A percentile compares a stretch with the other conserved stretches of the same genome.
Conservation (phyloP, 2,329 filamentous ascomycete genomes). For the Fusarium goolgardi region DNA sequence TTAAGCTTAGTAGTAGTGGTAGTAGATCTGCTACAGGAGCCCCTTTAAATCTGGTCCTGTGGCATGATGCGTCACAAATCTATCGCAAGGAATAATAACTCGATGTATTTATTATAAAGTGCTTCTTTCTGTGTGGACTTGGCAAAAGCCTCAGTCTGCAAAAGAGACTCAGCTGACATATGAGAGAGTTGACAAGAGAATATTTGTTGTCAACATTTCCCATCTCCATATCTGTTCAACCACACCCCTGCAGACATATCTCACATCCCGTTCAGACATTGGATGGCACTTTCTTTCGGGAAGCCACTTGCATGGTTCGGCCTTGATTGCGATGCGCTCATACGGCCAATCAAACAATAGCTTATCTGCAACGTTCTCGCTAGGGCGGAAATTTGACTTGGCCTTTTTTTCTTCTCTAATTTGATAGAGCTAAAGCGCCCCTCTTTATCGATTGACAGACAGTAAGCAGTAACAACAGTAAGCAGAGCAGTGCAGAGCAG, state of each 20-base stretch:
- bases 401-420: constrained; percentile 10
- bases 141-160: neutral
- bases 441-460: neutral
- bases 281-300: constrained; percentile 21
- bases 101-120: neutral
- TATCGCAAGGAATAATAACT: neutral
- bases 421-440: constrained; percentile 2
- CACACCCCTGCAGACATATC: constrained; percentile 28
- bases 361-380: constrained; percentile 24
- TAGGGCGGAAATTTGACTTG: constrained; percentile 37
- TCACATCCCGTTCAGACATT: constrained; percentile 33
- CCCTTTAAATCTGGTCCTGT: constrained; percentile 6
- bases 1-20: neutral
- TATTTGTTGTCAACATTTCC: neutral
- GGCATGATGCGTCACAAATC: constrained; percentile 8
- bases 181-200: neutral
- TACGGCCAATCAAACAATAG: constrained; percentile 20
- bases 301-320: constrained; percentile 32
- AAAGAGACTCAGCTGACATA: neutral
- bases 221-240: neutral
- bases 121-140: neutral
- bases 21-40: constrained; percentile 10
- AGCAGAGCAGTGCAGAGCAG: neutral
- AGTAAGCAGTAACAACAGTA: neutral
- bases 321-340: constrained; percentile 16